Evolutionary conservation across 2,329 filamentous ascomycete species (phyloP), one percentile per base, ranked within the genome.

Genomic region (Fusarium lyarnte): DNA sequence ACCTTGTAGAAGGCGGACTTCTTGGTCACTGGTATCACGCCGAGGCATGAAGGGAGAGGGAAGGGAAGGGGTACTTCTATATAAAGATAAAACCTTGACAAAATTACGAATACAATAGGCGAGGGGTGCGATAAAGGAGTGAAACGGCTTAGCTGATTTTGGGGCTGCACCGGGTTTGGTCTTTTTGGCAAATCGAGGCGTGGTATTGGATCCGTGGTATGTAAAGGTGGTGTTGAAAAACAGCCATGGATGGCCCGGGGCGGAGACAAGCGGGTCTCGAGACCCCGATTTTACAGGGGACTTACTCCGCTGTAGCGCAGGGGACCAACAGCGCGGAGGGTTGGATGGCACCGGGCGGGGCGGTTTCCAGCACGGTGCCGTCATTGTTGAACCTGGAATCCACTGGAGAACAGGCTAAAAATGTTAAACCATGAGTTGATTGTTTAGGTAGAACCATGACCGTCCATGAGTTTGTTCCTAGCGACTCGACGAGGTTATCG

Each of bases 181-280:
- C 41, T 38, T 60, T 62, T 53, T 63, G 62, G 57, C 64, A 53
- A 70, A 66, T 65, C 58, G 66, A 70, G 57, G 58, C 69, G 70
- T 67, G 31, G 73, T 72, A 69, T 58, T 70, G 65, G 60, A 66
- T 70, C 66, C 42, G 65, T 69, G 66, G 66, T 57, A 58, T 69
- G 66, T 65, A 46, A 66, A 70, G 71, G 64, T 76, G 69, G 70
- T 76, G 72, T 75, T 76, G 72, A 62, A 75, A 68, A 66, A 67
- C 66, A 49, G 58, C 64, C 39, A 69, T 69, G 63, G 58, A 63
- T 72, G 72, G 73, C 62, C 66, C 38, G n/a, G 31, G 43, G 59
- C 58, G 64, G 65, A 65, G 64, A 54, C 71, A 54, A 72, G 70
- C 70, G 74, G 73, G 70, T 72, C 73, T 49, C 54, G 41, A 63